A percentile compares a stretch with the other conserved stretches of the same genome.
phyloP scores from a whole-genome alignment of 2,329 filamentous ascomycete species.

The Monosporascus cannonballus region DNA sequence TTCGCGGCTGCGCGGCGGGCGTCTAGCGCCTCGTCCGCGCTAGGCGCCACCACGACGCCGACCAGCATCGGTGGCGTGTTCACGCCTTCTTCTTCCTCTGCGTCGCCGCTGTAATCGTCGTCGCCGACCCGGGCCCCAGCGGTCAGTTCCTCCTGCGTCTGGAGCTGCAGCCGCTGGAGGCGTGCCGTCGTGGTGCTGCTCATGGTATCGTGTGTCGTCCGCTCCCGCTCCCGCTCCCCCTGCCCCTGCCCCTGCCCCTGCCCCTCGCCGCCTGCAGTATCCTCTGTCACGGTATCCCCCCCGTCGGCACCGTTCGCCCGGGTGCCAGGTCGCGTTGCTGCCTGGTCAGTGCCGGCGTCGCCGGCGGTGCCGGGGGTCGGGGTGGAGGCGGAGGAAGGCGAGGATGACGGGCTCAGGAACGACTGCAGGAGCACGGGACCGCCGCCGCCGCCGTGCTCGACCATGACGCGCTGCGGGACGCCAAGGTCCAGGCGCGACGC shows the following conservation, averaged over 20 bases:
- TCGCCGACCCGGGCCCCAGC: slow-evolving; percentile 1
- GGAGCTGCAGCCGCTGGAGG: slow-evolving; percentile 3
- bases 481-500: slow-evolving; percentile 48
- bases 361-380: not conserved
- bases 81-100: slow-evolving; percentile 12
- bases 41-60: slow-evolving; percentile 46
- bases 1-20: slow-evolving; percentile 46
- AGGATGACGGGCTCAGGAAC: slow-evolving; percentile 13
- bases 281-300: not conserved
- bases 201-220: not conserved
- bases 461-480: slow-evolving; percentile 49
- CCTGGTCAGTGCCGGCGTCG: not conserved
- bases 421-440: slow-evolving; percentile 29
- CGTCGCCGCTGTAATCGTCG: slow-evolving; percentile 3
- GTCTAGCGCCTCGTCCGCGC: slow-evolving; percentile 40
- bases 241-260: not conserved
- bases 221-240: not conserved
- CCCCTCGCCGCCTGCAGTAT: not conserved
- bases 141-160: not conserved
- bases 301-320: not conserved
- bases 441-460: slow-evolving; percentile 39
- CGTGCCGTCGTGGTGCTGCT: not conserved
- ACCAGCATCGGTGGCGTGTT: slow-evolving; percentile 46
- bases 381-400: slow-evolving; percentile 1
- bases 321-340: not conserved